Base-by-base conservation (phyloP, 2,329 filamentous ascomycete species). In the Zymoseptoria ardabiliae region DNA sequence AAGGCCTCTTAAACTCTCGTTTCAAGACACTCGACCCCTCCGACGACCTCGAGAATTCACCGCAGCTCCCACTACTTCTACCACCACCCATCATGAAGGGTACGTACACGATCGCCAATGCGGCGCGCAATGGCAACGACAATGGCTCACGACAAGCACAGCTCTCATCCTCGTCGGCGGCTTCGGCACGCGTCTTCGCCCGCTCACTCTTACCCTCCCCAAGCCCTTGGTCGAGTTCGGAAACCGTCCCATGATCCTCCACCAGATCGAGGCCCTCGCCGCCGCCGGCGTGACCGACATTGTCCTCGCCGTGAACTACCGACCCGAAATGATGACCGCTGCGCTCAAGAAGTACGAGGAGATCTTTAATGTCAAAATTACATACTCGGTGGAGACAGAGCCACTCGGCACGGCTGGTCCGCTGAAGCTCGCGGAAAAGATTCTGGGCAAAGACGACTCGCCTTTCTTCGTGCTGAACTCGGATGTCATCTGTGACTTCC, bases 401-500 rank as follows among this genome's bases (percentile, higher is more conserved):
- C 93, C 93, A 63, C 85, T 99, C 61, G 93, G 94, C 70, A 99
- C 93, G 60, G 93, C 93, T 66, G 93, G 93, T 58, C 94, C 93
- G 63, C 81, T 99, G 68, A 99, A 97, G 82, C 86, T 99, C 64
- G 93, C 93, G 61, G 93, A 97, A 79, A 85, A 88, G 73, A 91
- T 93, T 69, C 84, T 99, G 58, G 89, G 84, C 74, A 97, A 97
- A 80, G 92, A 97, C 74, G 90, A 97, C 75, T 81, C 85, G 22
- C 94, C 94, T 58, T 97, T 97, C 82, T 97, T 99, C 77, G 94
- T 99, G 57, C 87, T 99, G 70, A 99, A 99, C 83, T 95, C 91
- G 57, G 93, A 99, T 73, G 87, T 99, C 72, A 97, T 96, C 75
- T 99, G 93, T 85, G 92, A 97, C 69, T 97, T 93, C 76, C 94